Evolutionary conservation across 805 yeast genomes (phyloP).

Genomic region (Cyberlindnera maritima): DNA sequence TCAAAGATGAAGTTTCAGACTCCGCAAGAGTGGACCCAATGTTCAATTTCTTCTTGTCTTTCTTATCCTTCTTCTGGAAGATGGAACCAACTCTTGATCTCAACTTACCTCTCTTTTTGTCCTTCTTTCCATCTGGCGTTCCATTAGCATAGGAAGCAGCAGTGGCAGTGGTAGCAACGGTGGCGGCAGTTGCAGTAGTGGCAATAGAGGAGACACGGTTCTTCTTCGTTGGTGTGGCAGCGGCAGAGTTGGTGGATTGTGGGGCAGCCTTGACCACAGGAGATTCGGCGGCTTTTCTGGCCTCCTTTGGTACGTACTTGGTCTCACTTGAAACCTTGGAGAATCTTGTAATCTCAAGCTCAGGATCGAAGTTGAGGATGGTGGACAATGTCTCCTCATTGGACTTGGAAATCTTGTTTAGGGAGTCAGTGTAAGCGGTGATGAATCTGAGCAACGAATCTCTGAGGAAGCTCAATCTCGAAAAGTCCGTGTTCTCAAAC

Average conservation of each 20-base stretch:
- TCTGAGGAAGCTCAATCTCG: conserved; percentile 59
- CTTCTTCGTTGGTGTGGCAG: conserved; percentile 4
- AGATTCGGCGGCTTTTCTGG: conserved; percentile 30
- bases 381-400: conserved; percentile 67
- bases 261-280: conserved; percentile 13
- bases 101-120: conserved; percentile 39
- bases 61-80: conserved; percentile 59
- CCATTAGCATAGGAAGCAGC: neutral
- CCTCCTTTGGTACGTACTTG: conserved; percentile 24
- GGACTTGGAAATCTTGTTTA: conserved; percentile 41
- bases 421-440: conserved; percentile 54
- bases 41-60: conserved; percentile 29
- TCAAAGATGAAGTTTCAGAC: conserved; percentile 27
- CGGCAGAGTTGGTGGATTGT: neutral
- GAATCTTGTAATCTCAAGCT: conserved; percentile 56
- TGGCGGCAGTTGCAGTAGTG: conserved; percentile 15
- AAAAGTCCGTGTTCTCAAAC: conserved; percentile 69
- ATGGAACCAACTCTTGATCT: conserved; percentile 76
- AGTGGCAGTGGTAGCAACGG: conserved; percentile 15
- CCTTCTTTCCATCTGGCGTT: conserved; percentile 12
- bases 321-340: conserved; percentile 39
- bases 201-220: conserved; percentile 22
- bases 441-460: conserved; percentile 64
- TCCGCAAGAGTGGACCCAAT: conserved; percentile 21
- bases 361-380: conserved; percentile 60